Base-by-base conservation (phyloP, 352 stramenopile species). In the Phytophthora meadii region DNA sequence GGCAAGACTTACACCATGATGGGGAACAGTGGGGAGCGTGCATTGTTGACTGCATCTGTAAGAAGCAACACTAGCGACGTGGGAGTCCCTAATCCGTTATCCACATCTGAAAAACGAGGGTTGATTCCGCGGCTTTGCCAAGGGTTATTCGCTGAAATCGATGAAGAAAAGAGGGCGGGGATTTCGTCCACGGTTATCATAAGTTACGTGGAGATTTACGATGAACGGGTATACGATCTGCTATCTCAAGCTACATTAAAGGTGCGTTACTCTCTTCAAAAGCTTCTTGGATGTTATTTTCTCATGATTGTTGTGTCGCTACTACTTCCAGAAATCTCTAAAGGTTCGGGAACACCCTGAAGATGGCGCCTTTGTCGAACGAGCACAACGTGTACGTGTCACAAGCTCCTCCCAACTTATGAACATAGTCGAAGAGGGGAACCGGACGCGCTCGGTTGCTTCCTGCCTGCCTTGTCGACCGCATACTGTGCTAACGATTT, bases 121-220 rank as follows among this genome's bases (percentile, higher is more conserved):
- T 53, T 93, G 19, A 87, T 88, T 25, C 84, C 82, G 37, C 73
- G 84, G 52, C 79, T 93, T 50, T 91, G 82, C 11, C 70, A 76
- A 2, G 82, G 76, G 0, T 39, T 94, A 1, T 91, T 91, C 57
- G 72, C 80, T n/a, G 72, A 76, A 22, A 66, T 90, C 1, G 56
- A 83, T 4, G 48, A 79, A 67, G 27, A 28, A n/a, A 60, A 69
- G 30, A 49, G 36, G 1, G 53, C 48, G 3, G 45, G 45, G 2
- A 44, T 39, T n/a, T 58, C 68, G 15, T 74, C 63, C 48, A 55
- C 70, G 24, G 60, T 92, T 3, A 69, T 89, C 49, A 74, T 94
- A 47, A 93, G 82, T 58, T 94, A 89, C 56, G 76, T 93, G n/a
- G 87, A 93, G 58, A 87, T 94, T 22, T 92, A 90, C 54, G 79